phyloP scores from a whole-genome alignment of 345 rosid species.

The Eucalyptus regnans region DNA sequence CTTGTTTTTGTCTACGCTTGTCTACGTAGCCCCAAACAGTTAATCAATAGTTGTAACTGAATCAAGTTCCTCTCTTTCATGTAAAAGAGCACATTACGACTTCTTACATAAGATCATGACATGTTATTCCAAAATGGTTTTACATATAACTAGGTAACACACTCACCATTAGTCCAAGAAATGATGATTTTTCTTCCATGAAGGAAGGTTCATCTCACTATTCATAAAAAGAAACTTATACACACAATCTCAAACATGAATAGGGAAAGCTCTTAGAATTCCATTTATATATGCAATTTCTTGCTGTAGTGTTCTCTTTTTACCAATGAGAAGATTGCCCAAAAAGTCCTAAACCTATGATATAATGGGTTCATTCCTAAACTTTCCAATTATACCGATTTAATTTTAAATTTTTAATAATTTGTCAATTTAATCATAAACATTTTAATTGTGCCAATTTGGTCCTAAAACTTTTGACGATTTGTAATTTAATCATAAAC shows the following conservation, averaged over 20 bases:
- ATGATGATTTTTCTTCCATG: not conserved
- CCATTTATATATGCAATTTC: not conserved
- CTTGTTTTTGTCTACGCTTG: too few relatives aligned
- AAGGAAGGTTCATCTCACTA: not conserved
- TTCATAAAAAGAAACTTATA: too few relatives aligned
- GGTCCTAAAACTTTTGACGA: not conserved
- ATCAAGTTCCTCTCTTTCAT: not conserved
- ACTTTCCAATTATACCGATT: too few relatives aligned
- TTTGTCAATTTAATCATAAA: too few relatives aligned
- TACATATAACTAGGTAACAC: not conserved
- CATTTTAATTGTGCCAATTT: too few relatives aligned
- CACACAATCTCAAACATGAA: not conserved
- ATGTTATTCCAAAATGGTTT: not conserved
- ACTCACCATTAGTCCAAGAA: not conserved
- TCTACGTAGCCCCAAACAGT: not conserved
- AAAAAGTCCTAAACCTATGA: too few relatives aligned
- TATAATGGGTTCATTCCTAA: not conserved
- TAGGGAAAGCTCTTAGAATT: not conserved
- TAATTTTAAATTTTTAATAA: accelerated
- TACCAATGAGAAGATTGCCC: not conserved
- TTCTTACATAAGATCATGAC: not conserved
- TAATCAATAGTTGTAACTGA: not conserved
- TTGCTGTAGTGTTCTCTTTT: not conserved
- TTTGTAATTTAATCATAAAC: not conserved
- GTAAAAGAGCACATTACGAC: not conserved